Conservation (phyloP, 495 filamentous ascomycete species). For the Daldinia bambusicola region DNA sequence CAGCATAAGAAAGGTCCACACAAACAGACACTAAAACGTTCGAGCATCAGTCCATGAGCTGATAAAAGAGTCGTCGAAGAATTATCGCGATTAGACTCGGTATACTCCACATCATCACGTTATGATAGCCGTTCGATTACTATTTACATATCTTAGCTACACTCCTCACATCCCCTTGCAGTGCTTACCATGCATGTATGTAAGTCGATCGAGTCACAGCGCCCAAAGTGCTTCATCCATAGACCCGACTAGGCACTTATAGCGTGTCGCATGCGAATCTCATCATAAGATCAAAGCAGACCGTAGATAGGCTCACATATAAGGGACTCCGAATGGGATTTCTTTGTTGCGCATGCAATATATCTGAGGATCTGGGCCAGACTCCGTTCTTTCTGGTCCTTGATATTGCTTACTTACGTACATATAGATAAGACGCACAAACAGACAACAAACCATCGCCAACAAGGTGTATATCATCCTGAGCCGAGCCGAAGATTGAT, state of each 20-base stretch:
- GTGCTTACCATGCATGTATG: conserved; percentile 2
- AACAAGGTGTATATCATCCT: conserved; percentile 20
- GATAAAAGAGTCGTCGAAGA: conserved; percentile 18
- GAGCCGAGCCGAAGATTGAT: conserved; percentile 2
- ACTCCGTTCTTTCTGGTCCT: conserved; percentile 7
- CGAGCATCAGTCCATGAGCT: conserved; percentile 43
- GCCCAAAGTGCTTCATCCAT: conserved; percentile 1
- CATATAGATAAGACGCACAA: background rate
- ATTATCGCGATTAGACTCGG: conserved; percentile 11
- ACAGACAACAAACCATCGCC: too few species aligned
- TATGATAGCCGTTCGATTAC: conserved; percentile 26
- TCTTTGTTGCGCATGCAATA: background rate
- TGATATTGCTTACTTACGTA: conserved; percentile 15
- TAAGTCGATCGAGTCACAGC: conserved; percentile 11
- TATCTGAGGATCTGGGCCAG: conserved; percentile 19
- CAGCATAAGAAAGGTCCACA: conserved; percentile 18
- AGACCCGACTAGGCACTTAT: background rate
- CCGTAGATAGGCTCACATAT: conserved; percentile 10
- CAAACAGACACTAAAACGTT: conserved; percentile 19
- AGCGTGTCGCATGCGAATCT: conserved; percentile 25
- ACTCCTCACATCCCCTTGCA: background rate
- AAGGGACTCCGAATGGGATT: background rate
- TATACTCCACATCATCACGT: conserved; percentile 26
- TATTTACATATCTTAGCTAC: background rate
- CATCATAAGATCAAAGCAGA: conserved; percentile 23